Evolutionary conservation across 1,284 basidiomycete genomes (phyloP).

Genomic region (Ceratobasidium sp.): DNA sequence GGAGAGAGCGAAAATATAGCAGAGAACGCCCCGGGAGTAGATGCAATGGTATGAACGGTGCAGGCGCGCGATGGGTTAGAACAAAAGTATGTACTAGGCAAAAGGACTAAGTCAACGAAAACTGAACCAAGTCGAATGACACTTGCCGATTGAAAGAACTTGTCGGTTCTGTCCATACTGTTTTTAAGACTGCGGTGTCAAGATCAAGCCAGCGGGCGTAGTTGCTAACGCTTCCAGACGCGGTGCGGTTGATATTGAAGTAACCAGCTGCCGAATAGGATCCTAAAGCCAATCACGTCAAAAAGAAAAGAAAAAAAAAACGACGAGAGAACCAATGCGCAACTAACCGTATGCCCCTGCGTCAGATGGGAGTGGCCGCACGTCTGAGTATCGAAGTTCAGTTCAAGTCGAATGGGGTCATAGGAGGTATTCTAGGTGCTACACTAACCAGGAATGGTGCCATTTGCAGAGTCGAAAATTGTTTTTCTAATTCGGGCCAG

Average conservation of each 20-base stretch:
- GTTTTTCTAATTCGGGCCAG: constrained; percentile 63
- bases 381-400: constrained; percentile 53
- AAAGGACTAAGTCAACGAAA: constrained; percentile 48
- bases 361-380: constrained; percentile 60
- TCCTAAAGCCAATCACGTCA: constrained; percentile 52
- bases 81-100: constrained; percentile 68
- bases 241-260: constrained; percentile 58
- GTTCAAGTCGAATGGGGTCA: constrained; percentile 53
- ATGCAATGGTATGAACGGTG: constrained; percentile 31
- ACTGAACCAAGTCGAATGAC: constrained; percentile 49
- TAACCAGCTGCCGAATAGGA: constrained; percentile 73
- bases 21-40: constrained; percentile 15
- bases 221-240: constrained; percentile 50
- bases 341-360: constrained; percentile 67
- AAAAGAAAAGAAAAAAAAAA: background rate
- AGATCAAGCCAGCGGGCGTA: constrained; percentile 74
- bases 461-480: constrained; percentile 65
- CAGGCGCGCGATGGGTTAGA: constrained; percentile 62
- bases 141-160: constrained; percentile 37
- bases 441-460: constrained; percentile 64
- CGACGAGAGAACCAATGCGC: constrained; percentile 43
- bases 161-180: constrained; percentile 62
- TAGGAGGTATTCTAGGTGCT: constrained; percentile 57
- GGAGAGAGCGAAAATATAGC: constrained; percentile 27
- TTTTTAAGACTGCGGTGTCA: constrained; percentile 63